Evolutionary conservation across 805 yeast genomes (phyloP).

Genomic region (Dipodascopsis uninucleata): DNA sequence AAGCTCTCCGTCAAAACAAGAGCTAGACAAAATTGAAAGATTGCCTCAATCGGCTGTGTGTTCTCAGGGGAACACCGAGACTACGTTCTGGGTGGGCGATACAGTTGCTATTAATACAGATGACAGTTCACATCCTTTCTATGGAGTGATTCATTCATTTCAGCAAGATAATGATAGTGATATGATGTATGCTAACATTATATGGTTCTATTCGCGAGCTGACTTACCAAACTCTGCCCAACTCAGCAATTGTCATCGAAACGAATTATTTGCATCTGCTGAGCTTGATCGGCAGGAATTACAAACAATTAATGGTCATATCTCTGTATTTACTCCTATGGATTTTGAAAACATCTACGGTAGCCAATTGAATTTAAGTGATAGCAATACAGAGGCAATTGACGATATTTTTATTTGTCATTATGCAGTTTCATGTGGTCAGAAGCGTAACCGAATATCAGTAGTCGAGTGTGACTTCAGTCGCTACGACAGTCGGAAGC

Average conservation of each 20-base stretch:
- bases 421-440: background rate
- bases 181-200: conserved; percentile 1
- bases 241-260: background rate
- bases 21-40: too few species aligned
- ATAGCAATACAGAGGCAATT: background rate
- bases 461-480: too few species aligned
- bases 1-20: too few species aligned
- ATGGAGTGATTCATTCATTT: conserved; percentile 7
- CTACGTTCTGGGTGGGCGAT: conserved; percentile 8
- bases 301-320: background rate
- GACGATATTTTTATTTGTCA: background rate
- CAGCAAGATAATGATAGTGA: background rate
- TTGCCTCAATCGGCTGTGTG: too few species aligned
- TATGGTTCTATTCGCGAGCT: conserved; percentile 7
- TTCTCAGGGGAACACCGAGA: too few species aligned
- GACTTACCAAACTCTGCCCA: conserved; percentile 10
- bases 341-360: conserved; percentile 3
- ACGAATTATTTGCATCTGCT: conserved; percentile 1
- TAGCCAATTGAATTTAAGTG: background rate
- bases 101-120: conserved; percentile 8
- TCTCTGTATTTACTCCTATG: background rate
- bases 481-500: too few species aligned
- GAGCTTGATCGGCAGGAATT: background rate
- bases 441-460: too few species aligned
- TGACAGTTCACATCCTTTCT: background rate